phyloP scores from a whole-genome alignment of 192 early-diverging fungal genomes.

The Linnemannia hyalina region DNA sequence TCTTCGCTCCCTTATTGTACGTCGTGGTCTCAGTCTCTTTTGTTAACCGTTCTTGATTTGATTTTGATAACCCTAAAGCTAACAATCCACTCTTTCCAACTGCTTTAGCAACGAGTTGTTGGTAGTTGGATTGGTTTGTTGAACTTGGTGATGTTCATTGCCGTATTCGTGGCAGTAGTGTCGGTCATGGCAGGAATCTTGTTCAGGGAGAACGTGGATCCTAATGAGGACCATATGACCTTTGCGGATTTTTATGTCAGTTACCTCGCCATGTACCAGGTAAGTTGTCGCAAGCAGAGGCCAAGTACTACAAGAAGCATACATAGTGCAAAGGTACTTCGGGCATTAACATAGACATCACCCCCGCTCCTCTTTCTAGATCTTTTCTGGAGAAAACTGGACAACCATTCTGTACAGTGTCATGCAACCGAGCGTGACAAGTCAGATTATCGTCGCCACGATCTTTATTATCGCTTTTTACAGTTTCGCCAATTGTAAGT shows the following conservation, averaged over 20 bases:
- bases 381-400: slow-evolving; percentile 76
- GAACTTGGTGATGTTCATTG: slow-evolving; percentile 71
- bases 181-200: slow-evolving; percentile 62
- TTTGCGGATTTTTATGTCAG: slow-evolving; percentile 67
- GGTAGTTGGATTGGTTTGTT: slow-evolving; percentile 70
- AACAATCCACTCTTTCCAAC: background rate
- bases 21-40: background rate
- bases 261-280: slow-evolving; percentile 68
- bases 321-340: background rate
- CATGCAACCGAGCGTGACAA: slow-evolving; percentile 50
- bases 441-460: slow-evolving; percentile 57
- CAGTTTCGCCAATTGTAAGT: slow-evolving; percentile 72
- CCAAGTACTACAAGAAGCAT: background rate
- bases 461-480: slow-evolving; percentile 67
- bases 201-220: slow-evolving; percentile 32
- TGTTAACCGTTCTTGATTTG: background rate
- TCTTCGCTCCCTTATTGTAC: slow-evolving; percentile 62
- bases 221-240: slow-evolving; percentile 11
- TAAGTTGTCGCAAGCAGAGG: slow-evolving; percentile 10
- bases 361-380: slow-evolving; percentile 18
- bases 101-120: slow-evolving; percentile 61
- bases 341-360: background rate
- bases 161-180: slow-evolving; percentile 64
- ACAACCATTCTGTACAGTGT: slow-evolving; percentile 66
- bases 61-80: background rate